Evolutionary conservation across 2,329 filamentous ascomycete genomes (phyloP).

Genomic region (Trichoderma koningii): DNA sequence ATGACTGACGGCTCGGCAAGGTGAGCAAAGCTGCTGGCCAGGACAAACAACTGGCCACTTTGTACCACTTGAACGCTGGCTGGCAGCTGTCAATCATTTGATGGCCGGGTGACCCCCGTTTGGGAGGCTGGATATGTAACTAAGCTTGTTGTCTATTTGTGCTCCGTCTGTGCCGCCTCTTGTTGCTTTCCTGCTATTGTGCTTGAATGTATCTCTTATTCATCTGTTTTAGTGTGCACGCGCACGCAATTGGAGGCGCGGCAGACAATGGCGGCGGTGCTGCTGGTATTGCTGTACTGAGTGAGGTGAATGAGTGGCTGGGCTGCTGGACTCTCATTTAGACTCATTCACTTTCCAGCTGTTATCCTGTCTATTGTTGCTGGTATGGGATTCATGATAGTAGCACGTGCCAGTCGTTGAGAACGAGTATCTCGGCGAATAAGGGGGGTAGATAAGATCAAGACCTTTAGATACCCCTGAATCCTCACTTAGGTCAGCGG

Average conservation of each 20-base stretch:
- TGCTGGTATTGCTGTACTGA: not conserved
- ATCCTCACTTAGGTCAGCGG: too few species aligned
- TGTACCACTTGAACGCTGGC: slow-evolving; percentile 24
- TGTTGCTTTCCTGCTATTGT: not conserved
- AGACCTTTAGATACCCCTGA: too few species aligned
- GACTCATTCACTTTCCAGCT: too few species aligned
- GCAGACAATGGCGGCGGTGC: not conserved
- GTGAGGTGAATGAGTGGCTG: not conserved
- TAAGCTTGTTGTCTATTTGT: not conserved
- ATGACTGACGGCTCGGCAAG: slow-evolving; percentile 2
- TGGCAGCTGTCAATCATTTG: slow-evolving; percentile 10
- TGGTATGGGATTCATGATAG: too few species aligned
- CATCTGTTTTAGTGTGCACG: slow-evolving; percentile 8
- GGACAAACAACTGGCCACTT: slow-evolving; percentile 17
- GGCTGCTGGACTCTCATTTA: not conserved
- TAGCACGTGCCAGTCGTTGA: too few species aligned
- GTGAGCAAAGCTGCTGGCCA: not conserved
- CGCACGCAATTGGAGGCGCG: not conserved
- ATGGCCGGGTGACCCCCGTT: not conserved
- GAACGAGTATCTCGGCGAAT: too few species aligned
- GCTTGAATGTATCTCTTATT: not conserved
- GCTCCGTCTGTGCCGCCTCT: not conserved
- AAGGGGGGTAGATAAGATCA: too few species aligned
- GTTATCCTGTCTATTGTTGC: too few species aligned
- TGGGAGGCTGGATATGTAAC: too few species aligned